phyloP scores from a whole-genome alignment of 176 grass and related monocot genomes.

The Thinopyrum elongatum region DNA sequence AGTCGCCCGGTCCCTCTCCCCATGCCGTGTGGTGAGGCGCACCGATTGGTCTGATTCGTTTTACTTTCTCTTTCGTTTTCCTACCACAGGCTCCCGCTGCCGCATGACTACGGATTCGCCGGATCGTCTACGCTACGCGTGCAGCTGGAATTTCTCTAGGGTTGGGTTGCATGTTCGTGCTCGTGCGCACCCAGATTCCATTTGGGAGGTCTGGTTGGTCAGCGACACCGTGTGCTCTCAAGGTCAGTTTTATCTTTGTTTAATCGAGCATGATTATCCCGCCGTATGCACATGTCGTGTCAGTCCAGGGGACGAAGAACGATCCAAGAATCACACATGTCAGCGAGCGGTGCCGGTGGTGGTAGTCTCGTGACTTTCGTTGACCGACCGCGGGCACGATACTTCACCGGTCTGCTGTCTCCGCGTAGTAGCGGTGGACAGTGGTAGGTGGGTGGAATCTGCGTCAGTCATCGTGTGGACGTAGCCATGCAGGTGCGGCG shows the following conservation, averaged over 20 bases:
- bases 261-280: not conserved
- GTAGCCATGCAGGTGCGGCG: not conserved
- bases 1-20: not conserved
- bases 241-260: not conserved
- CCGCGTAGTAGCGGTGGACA: not conserved
- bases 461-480: not conserved
- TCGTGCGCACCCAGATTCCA: too few species aligned
- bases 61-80: not conserved
- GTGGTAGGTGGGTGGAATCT: not conserved
- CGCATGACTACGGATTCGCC: not conserved
- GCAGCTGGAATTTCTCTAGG: too few species aligned
- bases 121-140: not conserved
- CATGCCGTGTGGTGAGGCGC: not conserved
- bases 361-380: not conserved
- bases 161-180: too few species aligned
- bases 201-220: not conserved
- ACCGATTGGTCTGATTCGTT: not conserved
- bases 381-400: not conserved
- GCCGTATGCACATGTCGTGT: not conserved
- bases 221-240: not conserved
- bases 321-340: not conserved
- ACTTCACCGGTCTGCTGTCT: not conserved
- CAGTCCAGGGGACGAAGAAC: not conserved
- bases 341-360: too few species aligned
- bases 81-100: not conserved